Percentiles rank a stretch among this genome's conserved stretches.
Evolutionary conservation across 1,284 basidiomycete species (phyloP).

Genomic region (Trametes polyzona): DNA sequence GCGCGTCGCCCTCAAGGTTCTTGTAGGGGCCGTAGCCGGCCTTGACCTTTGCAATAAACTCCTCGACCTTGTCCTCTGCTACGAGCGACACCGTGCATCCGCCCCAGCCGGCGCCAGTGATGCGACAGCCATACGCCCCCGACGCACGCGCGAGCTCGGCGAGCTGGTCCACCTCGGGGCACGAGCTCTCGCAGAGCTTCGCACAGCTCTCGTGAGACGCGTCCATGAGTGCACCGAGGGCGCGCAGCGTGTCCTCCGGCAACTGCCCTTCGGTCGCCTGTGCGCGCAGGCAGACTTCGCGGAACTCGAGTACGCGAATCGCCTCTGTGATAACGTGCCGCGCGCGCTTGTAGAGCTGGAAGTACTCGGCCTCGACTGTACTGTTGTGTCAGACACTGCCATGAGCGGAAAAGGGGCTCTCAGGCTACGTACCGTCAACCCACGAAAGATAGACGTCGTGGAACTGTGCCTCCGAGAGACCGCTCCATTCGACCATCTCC

Average conservation of each 20-base stretch:
- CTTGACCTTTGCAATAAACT: conserved; percentile 70
- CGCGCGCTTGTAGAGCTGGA: conserved; percentile 80
- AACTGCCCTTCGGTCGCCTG: conserved; percentile 24
- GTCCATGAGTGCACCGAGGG: conserved; percentile 79
- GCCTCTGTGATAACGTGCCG: conserved; percentile 81
- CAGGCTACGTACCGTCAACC: conserved; percentile 75
- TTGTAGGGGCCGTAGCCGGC: conserved; percentile 66
- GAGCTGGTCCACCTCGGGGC: conserved; percentile 76
- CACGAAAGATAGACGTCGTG: conserved; percentile 71
- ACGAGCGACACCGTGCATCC: conserved; percentile 88
- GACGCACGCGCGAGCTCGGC: conserved; percentile 60
- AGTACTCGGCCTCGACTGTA: conserved; percentile 75
- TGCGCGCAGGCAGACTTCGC: conserved; percentile 59
- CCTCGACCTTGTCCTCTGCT: conserved; percentile 62
- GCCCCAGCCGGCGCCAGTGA: conserved; percentile 90
- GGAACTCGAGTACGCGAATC: conserved; percentile 78
- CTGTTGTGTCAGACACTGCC: neutral
- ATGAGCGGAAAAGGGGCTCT: neutral
- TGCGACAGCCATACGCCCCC: conserved; percentile 78
- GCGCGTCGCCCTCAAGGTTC: conserved; percentile 57
- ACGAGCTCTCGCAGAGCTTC: conserved; percentile 77
- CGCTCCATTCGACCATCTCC: conserved; percentile 73
- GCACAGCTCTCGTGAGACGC: conserved; percentile 75
- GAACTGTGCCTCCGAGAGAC: conserved; percentile 61
- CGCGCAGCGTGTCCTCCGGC: conserved; percentile 39